Percentiles rank a stretch among this genome's conserved stretches.
These are phyloP conservation scores for Cyclostephanos tholiformis DNA, from an alignment of 108 stramenopile species.

Conservation along the genomic window DNA sequence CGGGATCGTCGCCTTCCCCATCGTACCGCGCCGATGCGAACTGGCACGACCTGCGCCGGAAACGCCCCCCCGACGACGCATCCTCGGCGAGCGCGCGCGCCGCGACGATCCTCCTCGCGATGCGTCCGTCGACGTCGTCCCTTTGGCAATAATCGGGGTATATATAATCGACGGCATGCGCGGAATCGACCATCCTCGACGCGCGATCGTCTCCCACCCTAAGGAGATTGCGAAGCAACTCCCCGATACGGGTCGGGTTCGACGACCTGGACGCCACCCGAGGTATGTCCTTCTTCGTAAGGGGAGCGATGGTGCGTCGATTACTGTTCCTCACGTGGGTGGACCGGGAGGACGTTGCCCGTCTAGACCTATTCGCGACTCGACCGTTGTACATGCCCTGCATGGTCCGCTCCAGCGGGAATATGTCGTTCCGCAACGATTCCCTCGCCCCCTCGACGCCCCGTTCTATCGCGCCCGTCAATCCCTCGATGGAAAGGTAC, in stretches of 20 bases:
- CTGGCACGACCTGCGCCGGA: conserved; percentile 73
- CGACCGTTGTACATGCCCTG: conserved; percentile 53
- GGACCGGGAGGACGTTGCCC: too few relatives aligned
- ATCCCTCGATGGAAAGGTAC: not conserved
- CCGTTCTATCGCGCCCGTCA: conserved; percentile 18
- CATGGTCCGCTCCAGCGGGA: conserved; percentile 49
- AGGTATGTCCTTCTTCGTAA: conserved; percentile 59
- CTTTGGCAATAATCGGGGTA: conserved; percentile 33
- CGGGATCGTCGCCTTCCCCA: not conserved
- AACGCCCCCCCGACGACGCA: conserved; percentile 66
- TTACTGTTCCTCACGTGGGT: conserved; percentile 14
- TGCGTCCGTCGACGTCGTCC: conserved; percentile 14
- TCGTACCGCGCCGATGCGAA: conserved; percentile 30
- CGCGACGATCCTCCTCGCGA: conserved; percentile 48
- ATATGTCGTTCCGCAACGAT: conserved; percentile 39
- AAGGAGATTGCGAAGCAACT: conserved; percentile 52
- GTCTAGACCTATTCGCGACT: conserved; percentile 33
- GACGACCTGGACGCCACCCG: conserved; percentile 28
- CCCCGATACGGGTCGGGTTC: conserved; percentile 33
- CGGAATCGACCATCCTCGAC: conserved; percentile 60
- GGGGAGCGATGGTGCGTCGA: not conserved
- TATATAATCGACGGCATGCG: conserved; percentile 36
- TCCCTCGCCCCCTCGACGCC: conserved; percentile 9
- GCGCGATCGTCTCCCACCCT: conserved; percentile 57
- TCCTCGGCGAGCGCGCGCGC: conserved; percentile 60